Base-by-base conservation (phyloP, 306 rosid genomes). In the Rubus idaeus region DNA sequence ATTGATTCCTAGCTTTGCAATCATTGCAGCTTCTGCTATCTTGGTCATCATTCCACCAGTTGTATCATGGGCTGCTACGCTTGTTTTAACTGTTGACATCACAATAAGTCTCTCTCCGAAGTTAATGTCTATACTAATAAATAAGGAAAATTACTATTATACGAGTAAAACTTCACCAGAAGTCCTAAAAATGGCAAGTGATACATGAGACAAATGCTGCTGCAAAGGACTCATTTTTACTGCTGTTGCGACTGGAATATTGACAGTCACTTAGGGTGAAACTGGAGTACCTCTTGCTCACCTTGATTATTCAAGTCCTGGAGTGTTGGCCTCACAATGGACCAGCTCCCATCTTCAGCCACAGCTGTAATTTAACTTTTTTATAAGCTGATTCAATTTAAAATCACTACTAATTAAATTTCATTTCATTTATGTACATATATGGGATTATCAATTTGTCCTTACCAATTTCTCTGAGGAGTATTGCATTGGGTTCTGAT, bases 11-110 rank as follows among this genome's bases (percentile, higher is more conserved):
- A 89, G 91, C 80, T 84, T 92, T 70, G 98, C 97, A 80, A 94
- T 90, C 90, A 85, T 71, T 68, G 98, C 98, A 52, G 98, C 97
- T 79, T 94, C 96, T 16, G 90, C 57, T 82, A 92, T 84, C 88
- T 92, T 92, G 68, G 98, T 86, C 83, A 75, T 61, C 96, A 94
- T 94, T 46, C 98, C 95, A 7, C 97, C 97, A 7, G 97, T 94
- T 52, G 96, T 94, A 71, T 92, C 97, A 83, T 94, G 97, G 10
- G 91, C 95, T 5, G 96, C 95, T 39, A 81, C 92, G 3, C 84
- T 83, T 70, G 82, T 79, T 82, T 94, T 78, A 76, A 92, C 97
- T 84, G 90, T 50, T 16, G 35, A 66, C 49, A 65, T 67, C 68
- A 63, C 45, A 37, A 14, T 6, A 58, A 23, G 4, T 10, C 10